Evolutionary conservation across 805 yeast genomes (phyloP).

Genomic region (Candida qinlingensis): DNA sequence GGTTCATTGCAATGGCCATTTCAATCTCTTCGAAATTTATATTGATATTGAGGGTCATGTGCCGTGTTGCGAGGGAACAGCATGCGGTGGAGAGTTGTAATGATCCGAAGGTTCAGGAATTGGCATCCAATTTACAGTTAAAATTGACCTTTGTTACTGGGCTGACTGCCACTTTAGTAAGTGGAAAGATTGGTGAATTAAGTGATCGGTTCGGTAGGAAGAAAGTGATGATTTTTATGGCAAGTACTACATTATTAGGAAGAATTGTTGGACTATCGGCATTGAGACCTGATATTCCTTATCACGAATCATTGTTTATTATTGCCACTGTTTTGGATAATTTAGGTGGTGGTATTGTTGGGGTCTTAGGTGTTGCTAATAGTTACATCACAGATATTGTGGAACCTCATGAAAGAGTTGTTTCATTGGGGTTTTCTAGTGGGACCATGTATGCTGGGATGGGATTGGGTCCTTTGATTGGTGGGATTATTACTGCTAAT

Average conservation of each 20-base stretch:
- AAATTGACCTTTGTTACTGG: slow-evolving; percentile 37
- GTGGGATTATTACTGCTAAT: slow-evolving; percentile 35
- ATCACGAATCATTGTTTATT: slow-evolving; percentile 34
- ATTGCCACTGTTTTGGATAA: slow-evolving; percentile 40
- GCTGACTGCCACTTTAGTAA: slow-evolving; percentile 41
- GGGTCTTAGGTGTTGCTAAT: slow-evolving; percentile 52
- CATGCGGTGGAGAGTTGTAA: slow-evolving; percentile 28
- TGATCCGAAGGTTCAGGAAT: slow-evolving; percentile 35
- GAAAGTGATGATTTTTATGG: slow-evolving; percentile 36
- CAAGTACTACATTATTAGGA: slow-evolving; percentile 21
- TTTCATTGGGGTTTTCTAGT: slow-evolving; percentile 51
- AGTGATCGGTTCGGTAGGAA: slow-evolving; percentile 65
- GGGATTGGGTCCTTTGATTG: slow-evolving; percentile 60
- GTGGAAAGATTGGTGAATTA: slow-evolving; percentile 57
- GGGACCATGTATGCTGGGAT: slow-evolving; percentile 57
- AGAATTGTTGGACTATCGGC: slow-evolving; percentile 18
- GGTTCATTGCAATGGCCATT: slow-evolving; percentile 37
- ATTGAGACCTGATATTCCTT: slow-evolving; percentile 33
- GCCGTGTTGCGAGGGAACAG: slow-evolving; percentile 29
- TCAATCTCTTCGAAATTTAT: slow-evolving; percentile 34
- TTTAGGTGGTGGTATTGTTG: slow-evolving; percentile 57
- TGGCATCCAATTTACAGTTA: slow-evolving; percentile 46
- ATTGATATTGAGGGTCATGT: slow-evolving; percentile 26
- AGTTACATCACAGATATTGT: slow-evolving; percentile 74
- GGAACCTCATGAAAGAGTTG: slow-evolving; percentile 52